Conservation (phyloP, 768 basidiomycete genomes). For the Nevesoporus exiguus region DNA sequence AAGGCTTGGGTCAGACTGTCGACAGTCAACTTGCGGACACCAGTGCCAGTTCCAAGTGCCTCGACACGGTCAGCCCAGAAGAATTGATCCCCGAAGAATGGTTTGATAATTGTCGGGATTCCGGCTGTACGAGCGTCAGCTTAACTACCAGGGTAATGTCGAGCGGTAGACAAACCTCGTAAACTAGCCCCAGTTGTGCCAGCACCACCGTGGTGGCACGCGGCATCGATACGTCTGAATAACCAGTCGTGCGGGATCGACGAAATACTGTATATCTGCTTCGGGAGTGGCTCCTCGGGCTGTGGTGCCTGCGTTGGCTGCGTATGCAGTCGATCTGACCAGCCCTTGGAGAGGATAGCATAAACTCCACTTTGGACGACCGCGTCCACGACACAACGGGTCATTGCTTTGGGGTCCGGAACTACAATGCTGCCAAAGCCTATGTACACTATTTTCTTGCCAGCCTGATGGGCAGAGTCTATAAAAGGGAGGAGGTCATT, state of each 20-base stretch:
- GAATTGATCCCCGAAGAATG: conserved; percentile 97
- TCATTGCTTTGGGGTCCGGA: conserved; percentile 91
- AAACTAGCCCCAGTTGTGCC: conserved; percentile 95
- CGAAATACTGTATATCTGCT: conserved; percentile 78
- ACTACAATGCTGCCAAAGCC: conserved; percentile 98
- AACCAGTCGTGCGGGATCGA: conserved; percentile 96
- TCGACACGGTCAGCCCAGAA: conserved; percentile 99
- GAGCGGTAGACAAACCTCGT: conserved; percentile 57
- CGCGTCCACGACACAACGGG: conserved; percentile 85
- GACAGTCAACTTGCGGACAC: conserved; percentile 84
- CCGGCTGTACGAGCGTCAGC: conserved; percentile 52
- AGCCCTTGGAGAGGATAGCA: conserved; percentile 95
- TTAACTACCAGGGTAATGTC: background rate
- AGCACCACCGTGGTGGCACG: conserved; percentile 96
- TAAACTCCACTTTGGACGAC: conserved; percentile 82
- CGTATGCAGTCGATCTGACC: conserved; percentile 85
- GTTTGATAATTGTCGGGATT: conserved; percentile 92
- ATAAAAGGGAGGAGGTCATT: conserved; percentile 79
- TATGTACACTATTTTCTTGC: conserved; percentile 94
- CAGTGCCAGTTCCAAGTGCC: conserved; percentile 86
- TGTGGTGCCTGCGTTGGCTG: conserved; percentile 62
- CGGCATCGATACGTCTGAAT: conserved; percentile 91
- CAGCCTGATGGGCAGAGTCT: conserved; percentile 62
- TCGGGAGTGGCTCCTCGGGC: conserved; percentile 66
- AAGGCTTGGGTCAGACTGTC: conserved; percentile 77